phyloP scores from a whole-genome alignment of 176 grass and related monocot species.

The Carex cristatella region DNA sequence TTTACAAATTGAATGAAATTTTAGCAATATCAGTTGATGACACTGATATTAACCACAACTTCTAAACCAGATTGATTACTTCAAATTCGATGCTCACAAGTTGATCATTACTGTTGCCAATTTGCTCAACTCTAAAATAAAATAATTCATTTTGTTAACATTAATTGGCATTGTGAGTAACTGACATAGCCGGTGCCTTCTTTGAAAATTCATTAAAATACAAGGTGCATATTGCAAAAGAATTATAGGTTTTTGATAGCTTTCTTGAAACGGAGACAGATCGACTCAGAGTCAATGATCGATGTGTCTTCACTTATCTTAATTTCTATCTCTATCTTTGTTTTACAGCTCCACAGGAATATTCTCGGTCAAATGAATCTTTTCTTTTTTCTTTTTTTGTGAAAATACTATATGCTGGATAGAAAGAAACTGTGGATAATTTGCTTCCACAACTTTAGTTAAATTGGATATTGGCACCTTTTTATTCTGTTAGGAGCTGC shows the following conservation, averaged over 20 bases:
- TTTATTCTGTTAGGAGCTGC: neutral
- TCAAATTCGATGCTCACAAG: neutral
- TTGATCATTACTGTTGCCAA: too few species aligned
- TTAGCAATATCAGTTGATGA: neutral
- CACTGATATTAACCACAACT: neutral
- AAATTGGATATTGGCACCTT: neutral
- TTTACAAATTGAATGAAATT: neutral
- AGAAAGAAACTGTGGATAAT: neutral
- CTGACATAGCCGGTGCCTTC: neutral
- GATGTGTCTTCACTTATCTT: neutral
- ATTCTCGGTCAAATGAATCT: neutral
- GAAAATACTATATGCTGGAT: neutral
- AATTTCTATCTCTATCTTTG: neutral
- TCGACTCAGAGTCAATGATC: neutral
- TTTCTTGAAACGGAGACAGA: neutral
- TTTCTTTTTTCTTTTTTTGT: neutral
- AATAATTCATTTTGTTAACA: too few species aligned
- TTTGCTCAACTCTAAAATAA: too few species aligned
- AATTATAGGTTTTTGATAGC: neutral
- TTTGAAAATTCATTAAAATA: neutral
- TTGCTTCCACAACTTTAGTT: neutral
- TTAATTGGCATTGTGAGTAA: neutral
- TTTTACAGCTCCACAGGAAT: neutral
- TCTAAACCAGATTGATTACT: neutral
- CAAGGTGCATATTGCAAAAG: neutral